A percentile compares a stretch with the other conserved stretches of the same genome.
Conservation (phyloP, 2,329 filamentous ascomycete species). For the Cladobotryum protrusum region DNA sequence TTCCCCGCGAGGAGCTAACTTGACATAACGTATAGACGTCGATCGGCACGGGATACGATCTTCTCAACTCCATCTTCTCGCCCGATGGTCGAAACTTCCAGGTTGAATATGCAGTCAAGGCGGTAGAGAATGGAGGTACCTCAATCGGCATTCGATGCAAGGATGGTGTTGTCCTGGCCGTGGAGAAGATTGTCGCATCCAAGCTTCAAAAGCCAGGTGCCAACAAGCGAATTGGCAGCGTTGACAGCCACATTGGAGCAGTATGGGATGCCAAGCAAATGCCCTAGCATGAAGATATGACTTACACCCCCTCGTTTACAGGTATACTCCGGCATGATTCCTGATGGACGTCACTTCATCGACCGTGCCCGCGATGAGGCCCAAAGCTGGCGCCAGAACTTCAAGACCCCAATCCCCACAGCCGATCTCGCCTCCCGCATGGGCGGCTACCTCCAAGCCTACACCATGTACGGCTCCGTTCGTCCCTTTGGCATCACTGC, state of each 20-base stretch:
- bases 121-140: conserved; percentile 95
- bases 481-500: conserved; percentile 95
- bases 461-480: conserved; percentile 95
- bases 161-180: conserved; percentile 90
- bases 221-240: conserved; percentile 94
- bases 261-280: conserved; percentile 44
- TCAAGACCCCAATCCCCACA: conserved; percentile 90
- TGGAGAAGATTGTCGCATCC: conserved; percentile 93
- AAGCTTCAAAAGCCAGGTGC: conserved; percentile 92
- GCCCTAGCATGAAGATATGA: not conserved
- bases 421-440: conserved; percentile 85
- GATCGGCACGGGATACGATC: conserved; percentile 99
- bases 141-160: conserved; percentile 95
- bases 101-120: conserved; percentile 97
- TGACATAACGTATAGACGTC: conserved; percentile 65
- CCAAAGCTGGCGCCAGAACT: conserved; percentile 80
- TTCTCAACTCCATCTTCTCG: conserved; percentile 99
- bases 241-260: conserved; percentile 89
- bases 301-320: conserved; percentile 31
- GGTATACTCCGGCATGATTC: conserved; percentile 91
- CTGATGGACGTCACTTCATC: conserved; percentile 92
- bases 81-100: conserved; percentile 99
- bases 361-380: conserved; percentile 93
- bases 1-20: conserved; percentile 10
- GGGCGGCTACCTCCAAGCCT: conserved; percentile 93